Percentiles rank a stretch among this genome's conserved stretches.
These are phyloP conservation scores for Chrysopogon serrulatus DNA, from an alignment of 176 grass and related monocot species.

Conservation along the genomic window DNA sequence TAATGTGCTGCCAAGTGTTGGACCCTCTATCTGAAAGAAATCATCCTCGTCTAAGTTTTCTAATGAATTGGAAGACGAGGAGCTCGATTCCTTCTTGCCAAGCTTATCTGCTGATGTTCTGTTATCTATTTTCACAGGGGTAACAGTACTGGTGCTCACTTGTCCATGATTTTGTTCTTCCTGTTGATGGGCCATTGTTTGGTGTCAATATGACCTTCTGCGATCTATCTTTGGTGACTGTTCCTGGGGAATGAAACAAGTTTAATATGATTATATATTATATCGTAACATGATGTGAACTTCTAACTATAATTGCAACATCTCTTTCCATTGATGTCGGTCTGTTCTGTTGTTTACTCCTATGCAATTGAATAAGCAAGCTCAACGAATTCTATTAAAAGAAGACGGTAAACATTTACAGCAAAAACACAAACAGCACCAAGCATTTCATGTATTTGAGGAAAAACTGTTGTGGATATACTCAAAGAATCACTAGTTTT, in stretches of 20 bases:
- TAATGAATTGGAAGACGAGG: conserved; percentile 30
- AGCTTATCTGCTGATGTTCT: not conserved
- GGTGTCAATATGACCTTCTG: not conserved
- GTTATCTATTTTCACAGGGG: not conserved
- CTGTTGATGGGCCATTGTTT: conserved; percentile 20
- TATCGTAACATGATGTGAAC: not conserved
- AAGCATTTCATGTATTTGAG: not conserved
- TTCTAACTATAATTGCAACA: not conserved
- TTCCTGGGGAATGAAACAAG: not conserved
- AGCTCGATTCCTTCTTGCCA: not conserved
- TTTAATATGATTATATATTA: not conserved
- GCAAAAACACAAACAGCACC: not conserved
- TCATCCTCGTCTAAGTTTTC: conserved; percentile 38
- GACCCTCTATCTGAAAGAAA: conserved; percentile 48
- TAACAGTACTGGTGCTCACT: not conserved
- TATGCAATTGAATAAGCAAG: not conserved
- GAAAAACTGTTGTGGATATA: not conserved
- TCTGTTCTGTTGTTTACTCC: not conserved
- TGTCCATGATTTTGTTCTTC: conserved; percentile 9
- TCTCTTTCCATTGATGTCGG: not conserved
- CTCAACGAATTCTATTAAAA: not conserved
- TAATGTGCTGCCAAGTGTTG: conserved; percentile 12
- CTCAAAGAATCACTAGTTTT: not conserved
- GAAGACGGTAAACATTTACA: not conserved
- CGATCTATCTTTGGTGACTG: not conserved